Evolutionary conservation across 1,284 basidiomycete genomes (phyloP).

Genomic region (Phellopilus nigrolimitatus): DNA sequence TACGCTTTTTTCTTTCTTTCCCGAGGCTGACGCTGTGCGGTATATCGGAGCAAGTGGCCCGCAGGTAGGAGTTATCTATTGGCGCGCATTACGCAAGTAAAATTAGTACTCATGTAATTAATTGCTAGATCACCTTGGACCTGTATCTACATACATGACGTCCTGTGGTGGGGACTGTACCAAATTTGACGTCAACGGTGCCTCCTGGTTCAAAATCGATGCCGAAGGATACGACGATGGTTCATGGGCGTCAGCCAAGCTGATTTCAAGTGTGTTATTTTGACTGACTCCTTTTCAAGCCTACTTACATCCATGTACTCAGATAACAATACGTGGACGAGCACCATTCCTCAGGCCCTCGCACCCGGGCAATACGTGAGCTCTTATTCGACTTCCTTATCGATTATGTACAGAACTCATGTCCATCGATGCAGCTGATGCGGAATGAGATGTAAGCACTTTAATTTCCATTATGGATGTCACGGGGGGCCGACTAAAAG

Average conservation of each 20-base stretch:
- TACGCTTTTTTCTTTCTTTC: neutral
- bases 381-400: constrained; percentile 13
- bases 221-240: constrained; percentile 32
- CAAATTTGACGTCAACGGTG: constrained; percentile 31
- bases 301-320: constrained; percentile 17
- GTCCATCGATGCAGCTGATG: constrained; percentile 27
- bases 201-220: constrained; percentile 37
- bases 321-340: constrained; percentile 29
- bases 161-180: constrained; percentile 34
- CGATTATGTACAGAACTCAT: constrained; percentile 4
- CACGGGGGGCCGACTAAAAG: constrained; percentile 6
- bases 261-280: constrained; percentile 27
- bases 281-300: constrained; percentile 17
- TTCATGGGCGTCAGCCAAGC: constrained; percentile 31
- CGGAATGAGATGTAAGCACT: constrained; percentile 32
- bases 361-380: constrained; percentile 35
- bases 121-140: constrained; percentile 29
- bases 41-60: constrained; percentile 22
- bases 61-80: constrained; percentile 19
- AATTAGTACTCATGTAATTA: too few species aligned
- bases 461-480: constrained; percentile 1
- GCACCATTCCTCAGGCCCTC: constrained; percentile 32
- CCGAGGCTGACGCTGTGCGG: neutral
- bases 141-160: constrained; percentile 36
- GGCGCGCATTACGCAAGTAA: too few species aligned